phyloP scores from a whole-genome alignment of 2,329 filamentous ascomycete species.

The Alternaria atra region DNA sequence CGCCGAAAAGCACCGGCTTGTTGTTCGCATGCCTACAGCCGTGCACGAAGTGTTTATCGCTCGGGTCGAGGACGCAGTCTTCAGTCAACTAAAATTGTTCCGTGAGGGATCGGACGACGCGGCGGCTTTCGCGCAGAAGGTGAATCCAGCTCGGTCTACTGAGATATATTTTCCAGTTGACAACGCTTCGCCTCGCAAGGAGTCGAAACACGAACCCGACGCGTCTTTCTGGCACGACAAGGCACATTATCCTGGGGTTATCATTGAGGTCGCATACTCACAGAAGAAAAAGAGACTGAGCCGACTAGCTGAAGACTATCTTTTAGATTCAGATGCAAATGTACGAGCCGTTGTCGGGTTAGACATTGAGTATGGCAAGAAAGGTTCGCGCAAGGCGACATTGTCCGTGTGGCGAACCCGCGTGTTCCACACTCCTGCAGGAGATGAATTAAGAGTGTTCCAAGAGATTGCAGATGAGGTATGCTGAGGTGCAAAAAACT shows the following conservation, averaged over 20 bases:
- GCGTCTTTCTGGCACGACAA: slow-evolving; percentile 31
- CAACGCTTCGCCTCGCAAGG: slow-evolving; percentile 7
- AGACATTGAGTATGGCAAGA: slow-evolving; percentile 25
- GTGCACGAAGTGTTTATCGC: slow-evolving; percentile 32
- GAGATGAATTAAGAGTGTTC: slow-evolving; percentile 17
- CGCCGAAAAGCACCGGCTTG: slow-evolving; percentile 14
- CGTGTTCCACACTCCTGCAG: slow-evolving; percentile 8
- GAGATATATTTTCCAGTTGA: slow-evolving; percentile 20
- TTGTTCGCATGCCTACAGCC: slow-evolving; percentile 32
- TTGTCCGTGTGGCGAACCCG: slow-evolving; percentile 18
- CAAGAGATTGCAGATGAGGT: slow-evolving; percentile 15
- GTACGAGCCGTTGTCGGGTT: slow-evolving; percentile 26
- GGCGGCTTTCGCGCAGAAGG: slow-evolving; percentile 33
- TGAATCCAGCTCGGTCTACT: slow-evolving; percentile 25
- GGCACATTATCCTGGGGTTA: slow-evolving; percentile 33
- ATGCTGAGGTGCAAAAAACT: background rate
- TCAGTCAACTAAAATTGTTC: slow-evolving; percentile 29
- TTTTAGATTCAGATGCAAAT: slow-evolving; percentile 28
- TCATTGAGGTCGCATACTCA: slow-evolving; percentile 29
- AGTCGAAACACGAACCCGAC: slow-evolving; percentile 35
- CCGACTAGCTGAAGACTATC: slow-evolving; percentile 28
- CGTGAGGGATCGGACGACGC: slow-evolving; percentile 19
- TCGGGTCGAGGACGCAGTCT: slow-evolving; percentile 28
- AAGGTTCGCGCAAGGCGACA: slow-evolving; percentile 21
- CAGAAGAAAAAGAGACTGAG: slow-evolving; percentile 24